Conservation (phyloP, 2,329 filamentous ascomycete genomes). For the Aspergillus piperis region DNA sequence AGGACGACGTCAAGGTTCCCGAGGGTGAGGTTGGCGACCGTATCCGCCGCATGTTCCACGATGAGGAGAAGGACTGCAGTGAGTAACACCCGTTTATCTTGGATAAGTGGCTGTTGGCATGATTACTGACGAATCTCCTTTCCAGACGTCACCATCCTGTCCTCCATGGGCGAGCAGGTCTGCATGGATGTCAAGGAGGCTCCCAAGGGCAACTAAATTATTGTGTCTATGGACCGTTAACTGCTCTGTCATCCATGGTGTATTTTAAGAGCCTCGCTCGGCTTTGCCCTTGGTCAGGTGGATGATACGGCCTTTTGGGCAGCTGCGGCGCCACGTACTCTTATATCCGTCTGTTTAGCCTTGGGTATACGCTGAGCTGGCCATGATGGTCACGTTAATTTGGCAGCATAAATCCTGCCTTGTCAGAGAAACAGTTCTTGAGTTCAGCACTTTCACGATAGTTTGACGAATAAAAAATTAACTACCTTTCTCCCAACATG, state of each 20-base stretch:
- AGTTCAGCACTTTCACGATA: conserved; percentile 41
- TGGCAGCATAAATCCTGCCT: conserved; percentile 36
- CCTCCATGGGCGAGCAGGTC: conserved; percentile 93
- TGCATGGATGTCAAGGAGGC: conserved; percentile 95
- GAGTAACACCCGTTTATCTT: conserved; percentile 49
- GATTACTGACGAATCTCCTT: background rate
- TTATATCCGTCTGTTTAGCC: conserved; percentile 29
- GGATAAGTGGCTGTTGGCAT: background rate
- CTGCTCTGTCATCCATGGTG: conserved; percentile 34
- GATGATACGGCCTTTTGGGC: conserved; percentile 30
- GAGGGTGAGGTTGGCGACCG: conserved; percentile 86
- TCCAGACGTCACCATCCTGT: conserved; percentile 84
- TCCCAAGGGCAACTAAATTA: conserved; percentile 44
- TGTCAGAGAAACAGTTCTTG: conserved; percentile 35
- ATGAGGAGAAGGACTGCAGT: conserved; percentile 93
- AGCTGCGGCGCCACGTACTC: conserved; percentile 26
- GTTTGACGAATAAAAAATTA: conserved; percentile 40
- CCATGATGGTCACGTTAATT: conserved; percentile 36
- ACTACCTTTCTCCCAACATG: conserved; percentile 1
- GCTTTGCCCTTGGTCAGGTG: conserved; percentile 31
- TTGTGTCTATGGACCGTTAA: conserved; percentile 25
- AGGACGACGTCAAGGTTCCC: conserved; percentile 93
- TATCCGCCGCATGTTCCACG: conserved; percentile 76
- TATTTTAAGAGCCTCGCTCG: conserved; percentile 29
- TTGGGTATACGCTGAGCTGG: conserved; percentile 38